A percentile compares a stretch with the other conserved stretches of the same genome.
Conservation (phyloP, 352 stramenopile species). For the Pythium sp. region DNA sequence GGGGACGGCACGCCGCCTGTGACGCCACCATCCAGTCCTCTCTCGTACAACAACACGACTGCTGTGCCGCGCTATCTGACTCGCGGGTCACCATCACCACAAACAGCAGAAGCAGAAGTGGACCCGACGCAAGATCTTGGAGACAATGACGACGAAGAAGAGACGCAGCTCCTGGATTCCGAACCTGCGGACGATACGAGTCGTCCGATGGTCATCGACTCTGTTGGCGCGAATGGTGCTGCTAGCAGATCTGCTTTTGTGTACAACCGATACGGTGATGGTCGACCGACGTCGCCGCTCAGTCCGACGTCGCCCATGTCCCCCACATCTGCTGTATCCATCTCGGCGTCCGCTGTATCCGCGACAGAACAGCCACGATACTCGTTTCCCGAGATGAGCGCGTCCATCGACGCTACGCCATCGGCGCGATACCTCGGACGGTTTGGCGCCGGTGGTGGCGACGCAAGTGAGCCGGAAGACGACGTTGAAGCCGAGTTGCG, state of each 20-base stretch:
- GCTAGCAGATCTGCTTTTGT: neutral
- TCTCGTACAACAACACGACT: slow-evolving; percentile 14
- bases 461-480: slow-evolving; percentile 42
- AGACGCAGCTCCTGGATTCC: slow-evolving; percentile 15
- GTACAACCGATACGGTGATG: slow-evolving; percentile 7
- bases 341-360: slow-evolving; percentile 78
- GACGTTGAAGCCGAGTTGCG: slow-evolving; percentile 76
- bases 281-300: slow-evolving; percentile 25
- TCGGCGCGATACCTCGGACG: slow-evolving; percentile 75
- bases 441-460: slow-evolving; percentile 22
- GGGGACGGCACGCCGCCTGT: slow-evolving; percentile 38
- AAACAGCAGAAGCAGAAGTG: slow-evolving; percentile 12
- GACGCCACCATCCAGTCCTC: slow-evolving; percentile 63
- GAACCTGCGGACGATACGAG: slow-evolving; percentile 16
- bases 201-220: slow-evolving; percentile 10
- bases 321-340: slow-evolving; percentile 66
- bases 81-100: slow-evolving; percentile 15
- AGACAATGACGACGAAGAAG: slow-evolving; percentile 9
- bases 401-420: slow-evolving; percentile 75
- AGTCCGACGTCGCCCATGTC: slow-evolving; percentile 54
- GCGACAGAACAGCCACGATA: slow-evolving; percentile 73
- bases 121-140: slow-evolving; percentile 7
- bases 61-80: slow-evolving; percentile 44
- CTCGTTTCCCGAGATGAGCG: slow-evolving; percentile 75
- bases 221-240: neutral